These are phyloP conservation scores for Capniomyces stellatus DNA, from an alignment of 371 early-diverging fungal genomes.

Conservation along the genomic window DNA sequence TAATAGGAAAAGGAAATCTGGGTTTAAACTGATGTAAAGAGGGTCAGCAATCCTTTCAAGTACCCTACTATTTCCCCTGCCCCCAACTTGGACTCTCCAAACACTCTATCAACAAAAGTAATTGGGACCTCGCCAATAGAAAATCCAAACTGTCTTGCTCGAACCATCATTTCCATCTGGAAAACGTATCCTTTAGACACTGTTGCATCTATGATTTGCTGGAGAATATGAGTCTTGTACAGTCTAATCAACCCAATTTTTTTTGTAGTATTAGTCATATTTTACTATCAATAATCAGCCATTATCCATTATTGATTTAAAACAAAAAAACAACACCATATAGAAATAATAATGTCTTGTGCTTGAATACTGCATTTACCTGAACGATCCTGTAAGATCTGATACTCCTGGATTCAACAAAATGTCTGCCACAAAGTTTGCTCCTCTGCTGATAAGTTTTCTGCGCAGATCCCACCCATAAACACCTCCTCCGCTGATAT, in stretches of 20 bases:
- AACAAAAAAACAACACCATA: conserved; percentile 26
- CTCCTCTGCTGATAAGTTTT: conserved; percentile 91
- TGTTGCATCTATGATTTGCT: conserved; percentile 65
- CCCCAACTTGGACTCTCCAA: conserved; percentile 90
- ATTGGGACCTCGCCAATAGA: conserved; percentile 90
- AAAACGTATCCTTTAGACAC: conserved; percentile 95
- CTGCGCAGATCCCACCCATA: conserved; percentile 97
- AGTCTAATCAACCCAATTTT: conserved; percentile 33
- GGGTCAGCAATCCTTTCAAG: conserved; percentile 68
- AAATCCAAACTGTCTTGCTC: conserved; percentile 78
- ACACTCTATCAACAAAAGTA: conserved; percentile 94
- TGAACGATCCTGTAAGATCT: conserved; percentile 95
- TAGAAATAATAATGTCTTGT: no score
- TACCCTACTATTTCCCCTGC: conserved; percentile 86
- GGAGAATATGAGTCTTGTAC: conserved; percentile 85
- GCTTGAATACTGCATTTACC: no score
- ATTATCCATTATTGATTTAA: not conserved
- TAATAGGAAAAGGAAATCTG: no score
- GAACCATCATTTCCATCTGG: conserved; percentile 99
- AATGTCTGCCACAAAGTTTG: conserved; percentile 90
- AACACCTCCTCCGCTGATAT: conserved; percentile 80
- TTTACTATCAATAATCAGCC: not conserved
- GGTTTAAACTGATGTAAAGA: conserved; percentile 55
- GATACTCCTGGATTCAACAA: conserved; percentile 80
- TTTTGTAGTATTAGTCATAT: conserved; percentile 4